A percentile compares a stretch with the other conserved stretches of the same genome.
These are phyloP conservation scores for Diaporthe caulivora DNA, from an alignment of 2,329 filamentous ascomycete genomes.

Conservation along the genomic window DNA sequence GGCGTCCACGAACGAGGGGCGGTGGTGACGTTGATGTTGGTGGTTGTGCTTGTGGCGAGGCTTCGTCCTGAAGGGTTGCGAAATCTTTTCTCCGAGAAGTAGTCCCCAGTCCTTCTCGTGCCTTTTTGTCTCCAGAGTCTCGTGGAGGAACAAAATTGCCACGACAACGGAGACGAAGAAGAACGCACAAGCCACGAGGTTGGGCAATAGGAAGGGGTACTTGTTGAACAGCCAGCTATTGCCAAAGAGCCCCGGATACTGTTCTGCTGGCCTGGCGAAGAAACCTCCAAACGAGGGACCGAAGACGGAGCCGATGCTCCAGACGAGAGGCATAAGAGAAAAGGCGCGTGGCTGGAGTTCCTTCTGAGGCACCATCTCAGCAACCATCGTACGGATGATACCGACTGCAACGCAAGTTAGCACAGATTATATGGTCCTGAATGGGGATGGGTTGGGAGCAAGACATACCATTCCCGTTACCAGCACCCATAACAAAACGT, in stretches of 20 bases:
- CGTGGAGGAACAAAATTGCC: constrained; percentile 84
- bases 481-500: constrained; percentile 82
- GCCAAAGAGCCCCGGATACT: constrained; percentile 79
- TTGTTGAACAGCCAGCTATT: constrained; percentile 74
- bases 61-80: constrained; percentile 48
- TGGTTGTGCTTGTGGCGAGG: constrained; percentile 40
- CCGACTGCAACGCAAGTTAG: constrained; percentile 70
- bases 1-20: constrained; percentile 65
- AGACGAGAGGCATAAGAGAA: constrained; percentile 91
- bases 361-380: constrained; percentile 89
- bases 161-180: constrained; percentile 83
- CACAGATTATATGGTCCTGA: not conserved
- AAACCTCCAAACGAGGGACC: constrained; percentile 90
- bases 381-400: constrained; percentile 91
- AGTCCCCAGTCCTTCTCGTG: constrained; percentile 81
- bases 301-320: constrained; percentile 88
- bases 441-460: no score
- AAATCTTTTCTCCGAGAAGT: constrained; percentile 76
- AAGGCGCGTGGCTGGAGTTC: constrained; percentile 91
- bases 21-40: constrained; percentile 49
- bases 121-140: constrained; percentile 83
- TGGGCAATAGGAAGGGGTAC: constrained; percentile 88
- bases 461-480: constrained; percentile 82
- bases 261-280: constrained; percentile 82
- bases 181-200: constrained; percentile 80